Conservation (phyloP, 352 stramenopile genomes). For the Pythium utonaiense region DNA sequence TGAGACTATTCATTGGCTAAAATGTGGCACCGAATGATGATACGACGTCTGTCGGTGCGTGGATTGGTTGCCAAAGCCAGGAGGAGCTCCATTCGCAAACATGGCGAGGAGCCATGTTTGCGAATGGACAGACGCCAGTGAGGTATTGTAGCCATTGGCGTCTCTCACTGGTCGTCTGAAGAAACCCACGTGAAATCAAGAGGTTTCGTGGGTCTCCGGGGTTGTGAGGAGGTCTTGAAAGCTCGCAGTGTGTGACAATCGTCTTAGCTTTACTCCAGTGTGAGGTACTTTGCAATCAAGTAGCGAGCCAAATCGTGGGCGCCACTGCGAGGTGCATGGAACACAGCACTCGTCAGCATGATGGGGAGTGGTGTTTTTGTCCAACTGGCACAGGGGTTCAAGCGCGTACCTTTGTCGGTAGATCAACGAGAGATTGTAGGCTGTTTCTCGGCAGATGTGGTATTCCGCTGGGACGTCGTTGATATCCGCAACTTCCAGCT, state of each 20-base stretch:
- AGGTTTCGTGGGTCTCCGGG: too few relatives aligned
- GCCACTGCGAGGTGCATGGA: conserved; percentile 33
- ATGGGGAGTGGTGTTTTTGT: neutral
- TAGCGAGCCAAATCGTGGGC: conserved; percentile 73
- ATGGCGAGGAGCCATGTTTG: too few relatives aligned
- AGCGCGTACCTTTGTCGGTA: conserved; percentile 75
- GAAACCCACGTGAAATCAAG: too few relatives aligned
- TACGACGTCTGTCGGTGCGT: conserved; percentile 19
- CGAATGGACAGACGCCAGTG: too few relatives aligned
- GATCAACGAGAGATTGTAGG: conserved; percentile 87
- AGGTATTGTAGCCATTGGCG: too few relatives aligned
- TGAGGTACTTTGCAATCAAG: conserved; percentile 81
- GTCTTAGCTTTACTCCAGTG: conserved; percentile 44
- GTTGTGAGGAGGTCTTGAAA: too few relatives aligned
- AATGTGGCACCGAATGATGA: conserved; percentile 15
- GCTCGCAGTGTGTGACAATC: too few relatives aligned
- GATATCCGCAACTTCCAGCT: conserved; percentile 45
- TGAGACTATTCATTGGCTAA: neutral
- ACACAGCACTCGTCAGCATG: neutral
- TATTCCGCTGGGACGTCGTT: conserved; percentile 59
- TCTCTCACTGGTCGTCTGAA: too few relatives aligned
- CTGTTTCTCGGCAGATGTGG: conserved; percentile 73
- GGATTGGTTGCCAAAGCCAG: conserved; percentile 13
- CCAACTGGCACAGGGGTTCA: neutral
- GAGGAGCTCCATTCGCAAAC: neutral